Evolutionary conservation across 768 basidiomycete genomes (phyloP).

Genomic region (Boletus sp.): DNA sequence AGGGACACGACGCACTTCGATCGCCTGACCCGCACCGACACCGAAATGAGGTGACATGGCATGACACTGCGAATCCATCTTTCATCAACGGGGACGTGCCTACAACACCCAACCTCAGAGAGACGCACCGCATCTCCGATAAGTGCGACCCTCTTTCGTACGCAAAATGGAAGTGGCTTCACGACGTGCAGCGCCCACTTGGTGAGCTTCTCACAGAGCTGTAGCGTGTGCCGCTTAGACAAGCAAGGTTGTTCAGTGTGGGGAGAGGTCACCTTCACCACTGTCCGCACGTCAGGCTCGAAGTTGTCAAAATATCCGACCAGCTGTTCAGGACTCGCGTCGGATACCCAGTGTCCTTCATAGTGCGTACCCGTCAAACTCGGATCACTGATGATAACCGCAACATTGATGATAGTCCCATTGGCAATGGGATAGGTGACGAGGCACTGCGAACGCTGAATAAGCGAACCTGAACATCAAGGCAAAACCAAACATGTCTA

Average conservation of each 20-base stretch:
- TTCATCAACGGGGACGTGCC: background rate
- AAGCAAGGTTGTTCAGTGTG: background rate
- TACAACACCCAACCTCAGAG: background rate
- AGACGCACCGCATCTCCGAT: conserved; percentile 47
- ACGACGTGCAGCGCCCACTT: conserved; percentile 47
- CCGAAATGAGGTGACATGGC: conserved; percentile 26
- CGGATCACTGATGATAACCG: conserved; percentile 29
- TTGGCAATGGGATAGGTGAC: conserved; percentile 39
- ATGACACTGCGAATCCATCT: conserved; percentile 10
- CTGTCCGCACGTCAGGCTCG: conserved; percentile 34
- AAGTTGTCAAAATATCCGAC: conserved; percentile 30
- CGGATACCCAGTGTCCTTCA: conserved; percentile 31
- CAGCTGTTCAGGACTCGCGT: conserved; percentile 34
- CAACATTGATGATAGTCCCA: conserved; percentile 37
- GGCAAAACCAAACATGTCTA: background rate
- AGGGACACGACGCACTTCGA: conserved; percentile 13
- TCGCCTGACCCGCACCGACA: conserved; percentile 28
- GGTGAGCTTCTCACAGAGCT: conserved; percentile 37
- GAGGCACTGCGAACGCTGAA: conserved; percentile 30
- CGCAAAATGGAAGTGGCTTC: conserved; percentile 38
- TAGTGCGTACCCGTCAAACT: conserved; percentile 29
- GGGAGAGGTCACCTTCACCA: conserved; percentile 26
- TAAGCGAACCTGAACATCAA: background rate
- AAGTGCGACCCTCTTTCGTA: conserved; percentile 40
- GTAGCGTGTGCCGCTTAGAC: background rate